These are phyloP conservation scores for Populus trichocarpa DNA, from an alignment of 441 rosid genomes.

Conservation along the genomic window DNA sequence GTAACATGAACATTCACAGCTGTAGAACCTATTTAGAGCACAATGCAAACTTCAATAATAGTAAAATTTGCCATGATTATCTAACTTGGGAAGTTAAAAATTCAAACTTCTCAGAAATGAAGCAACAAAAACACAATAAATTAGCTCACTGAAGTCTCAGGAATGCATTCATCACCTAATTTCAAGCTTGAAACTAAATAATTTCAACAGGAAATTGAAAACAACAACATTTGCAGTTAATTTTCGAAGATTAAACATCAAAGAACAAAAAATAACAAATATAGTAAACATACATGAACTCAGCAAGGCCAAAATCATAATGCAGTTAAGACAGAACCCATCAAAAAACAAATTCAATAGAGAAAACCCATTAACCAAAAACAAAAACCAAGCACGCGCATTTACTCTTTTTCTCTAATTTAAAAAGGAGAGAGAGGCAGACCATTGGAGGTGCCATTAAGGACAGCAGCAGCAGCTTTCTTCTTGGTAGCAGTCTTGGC, in stretches of 20 bases:
- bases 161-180: background rate
- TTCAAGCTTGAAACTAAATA: background rate
- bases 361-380: slow-evolving; percentile 1
- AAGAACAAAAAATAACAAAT: background rate
- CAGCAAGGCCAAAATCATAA: background rate
- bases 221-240: background rate
- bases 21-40: slow-evolving; percentile 58
- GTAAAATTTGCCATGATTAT: background rate
- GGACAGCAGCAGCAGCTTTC: slow-evolving; percentile 62
- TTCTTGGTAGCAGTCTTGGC: slow-evolving; percentile 53
- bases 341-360: background rate
- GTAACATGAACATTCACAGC: slow-evolving; percentile 70
- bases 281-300: background rate
- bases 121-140: background rate
- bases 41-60: slow-evolving; percentile 8
- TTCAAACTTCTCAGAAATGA: background rate
- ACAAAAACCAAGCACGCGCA: background rate
- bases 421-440: background rate
- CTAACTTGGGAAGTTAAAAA: background rate
- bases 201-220: background rate
- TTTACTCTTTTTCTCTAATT: background rate
- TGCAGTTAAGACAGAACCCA: background rate
- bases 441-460: slow-evolving; percentile 73
- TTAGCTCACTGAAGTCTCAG: background rate
- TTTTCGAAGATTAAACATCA: background rate